Conservation (phyloP, 305 asterid genomes). For the Solanum hybrid region DNA sequence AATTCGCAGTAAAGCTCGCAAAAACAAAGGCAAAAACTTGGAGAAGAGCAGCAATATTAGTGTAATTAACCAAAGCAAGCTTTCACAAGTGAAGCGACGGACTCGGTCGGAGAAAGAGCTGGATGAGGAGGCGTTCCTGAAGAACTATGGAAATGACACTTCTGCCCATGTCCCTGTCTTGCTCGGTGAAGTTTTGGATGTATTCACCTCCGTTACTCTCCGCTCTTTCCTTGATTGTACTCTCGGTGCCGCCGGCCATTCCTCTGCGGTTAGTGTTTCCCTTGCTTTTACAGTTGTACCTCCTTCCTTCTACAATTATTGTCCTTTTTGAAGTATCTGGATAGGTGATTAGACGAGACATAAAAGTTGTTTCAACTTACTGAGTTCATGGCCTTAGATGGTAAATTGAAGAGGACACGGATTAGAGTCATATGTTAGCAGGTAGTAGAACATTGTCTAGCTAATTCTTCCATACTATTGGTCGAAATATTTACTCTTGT, state of each 20-base stretch:
- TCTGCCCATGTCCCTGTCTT: constrained; percentile 73
- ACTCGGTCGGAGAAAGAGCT: constrained; percentile 75
- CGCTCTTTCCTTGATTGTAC: constrained; percentile 87
- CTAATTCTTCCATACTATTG: not conserved
- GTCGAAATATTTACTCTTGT: not conserved
- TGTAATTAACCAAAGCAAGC: constrained; percentile 21
- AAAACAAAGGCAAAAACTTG: constrained; percentile 12
- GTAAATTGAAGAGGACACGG: not conserved
- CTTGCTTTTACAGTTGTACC: not conserved
- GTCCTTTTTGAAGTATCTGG: not conserved
- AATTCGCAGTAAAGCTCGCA: constrained; percentile 3
- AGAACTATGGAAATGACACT: constrained; percentile 42
- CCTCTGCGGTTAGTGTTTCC: constrained; percentile 51
- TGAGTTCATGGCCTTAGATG: not conserved
- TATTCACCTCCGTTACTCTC: constrained; percentile 47
- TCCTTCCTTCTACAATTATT: not conserved
- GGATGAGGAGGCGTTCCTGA: constrained; percentile 50
- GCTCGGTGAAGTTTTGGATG: constrained; percentile 87
- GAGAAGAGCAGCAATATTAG: constrained; percentile 9
- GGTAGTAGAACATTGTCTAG: not conserved
- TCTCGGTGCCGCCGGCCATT: constrained; percentile 93
- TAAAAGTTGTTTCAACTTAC: not conserved
- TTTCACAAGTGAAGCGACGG: constrained; percentile 53
- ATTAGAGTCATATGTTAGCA: not conserved
- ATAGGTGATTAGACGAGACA: not conserved